Evolutionary conservation across 768 basidiomycete genomes (phyloP), one percentile per base, ranked within the genome.

Genomic region (Lenzites betulinus): DNA sequence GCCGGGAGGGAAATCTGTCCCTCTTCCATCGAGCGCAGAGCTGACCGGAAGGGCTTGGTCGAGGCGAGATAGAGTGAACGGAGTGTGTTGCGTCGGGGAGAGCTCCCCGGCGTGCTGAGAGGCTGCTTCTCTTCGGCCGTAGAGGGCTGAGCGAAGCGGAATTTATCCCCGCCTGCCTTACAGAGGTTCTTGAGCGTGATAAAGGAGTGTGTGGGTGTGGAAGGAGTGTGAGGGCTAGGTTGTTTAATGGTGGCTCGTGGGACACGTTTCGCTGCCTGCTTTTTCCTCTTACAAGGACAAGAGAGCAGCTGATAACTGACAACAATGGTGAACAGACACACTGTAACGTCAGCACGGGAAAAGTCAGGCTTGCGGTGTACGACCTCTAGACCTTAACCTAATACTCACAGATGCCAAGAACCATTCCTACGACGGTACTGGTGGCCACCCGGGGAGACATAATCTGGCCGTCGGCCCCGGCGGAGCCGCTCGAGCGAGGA

Each of bases 331-430:
- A 66, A 66, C 16, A 66, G 60, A 25, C 66, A 64, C 41, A 66
- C 63, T 66, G 46, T 12, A 18, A n/a, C n/a, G n/a, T n/a, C n/a
- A n/a, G 26, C 36, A 26, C 15, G 7, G 15, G n/a, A 18, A 25
- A 20, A 7, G 23, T 30, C 42, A 44, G n/a, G 36, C 18, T 25
- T 16, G 38, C 28, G 33, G 30, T 11, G 30, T 4, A 7, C 9
- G 12, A 7, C 33, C 15, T 15, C 25, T 11, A 20, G n/a, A 41
- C 12, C 8, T 15, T 4, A 1, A 46, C 22, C 16, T 30, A 13
- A 8, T 20, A 57, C 66, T 64, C 60, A 66, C 66, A 25, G 16
- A 62, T 51, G 7, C 66, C 66, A 23, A 66, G 49, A n/a, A 66
- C 60, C 57, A 66, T 57, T 4, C 66, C 66, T 16, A 63, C 47